Evolutionary conservation across 2,329 filamentous ascomycete genomes (phyloP).

Genomic region (Hypoxylon sp.): DNA sequence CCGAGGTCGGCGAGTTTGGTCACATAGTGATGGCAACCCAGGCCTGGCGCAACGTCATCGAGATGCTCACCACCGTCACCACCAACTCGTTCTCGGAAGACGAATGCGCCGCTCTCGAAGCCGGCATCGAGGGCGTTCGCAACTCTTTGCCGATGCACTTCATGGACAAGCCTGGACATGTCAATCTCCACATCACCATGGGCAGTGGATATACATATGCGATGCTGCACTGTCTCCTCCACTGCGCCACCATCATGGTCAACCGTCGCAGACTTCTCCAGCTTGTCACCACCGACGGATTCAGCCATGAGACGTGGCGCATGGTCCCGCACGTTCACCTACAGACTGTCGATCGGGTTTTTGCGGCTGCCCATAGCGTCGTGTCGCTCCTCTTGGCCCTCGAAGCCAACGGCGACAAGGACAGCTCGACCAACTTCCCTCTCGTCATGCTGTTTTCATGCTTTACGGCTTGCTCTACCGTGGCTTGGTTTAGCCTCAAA

Average conservation of each 20-base stretch:
- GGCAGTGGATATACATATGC: conserved; percentile 69
- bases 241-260: conserved; percentile 68
- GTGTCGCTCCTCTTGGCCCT: conserved; percentile 63
- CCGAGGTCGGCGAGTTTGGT: conserved; percentile 67
- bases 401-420: conserved; percentile 64
- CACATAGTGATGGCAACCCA: conserved; percentile 68
- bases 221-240: conserved; percentile 68
- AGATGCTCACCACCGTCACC: conserved; percentile 65
- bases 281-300: conserved; percentile 60
- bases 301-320: conserved; percentile 63
- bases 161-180: conserved; percentile 67
- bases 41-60: conserved; percentile 68
- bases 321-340: conserved; percentile 57
- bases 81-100: conserved; percentile 62
- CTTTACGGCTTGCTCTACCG: conserved; percentile 67
- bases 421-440: conserved; percentile 66
- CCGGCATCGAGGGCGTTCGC: conserved; percentile 63
- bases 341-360: conserved; percentile 63
- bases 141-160: conserved; percentile 65
- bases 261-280: conserved; percentile 67
- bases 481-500: conserved; percentile 69
- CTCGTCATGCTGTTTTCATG: conserved; percentile 70
- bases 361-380: conserved; percentile 66
- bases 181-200: conserved; percentile 70
- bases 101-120: conserved; percentile 59